Evolutionary conservation across 2,329 filamentous ascomycete genomes (phyloP).

Genomic region (Aspergillus sp.): DNA sequence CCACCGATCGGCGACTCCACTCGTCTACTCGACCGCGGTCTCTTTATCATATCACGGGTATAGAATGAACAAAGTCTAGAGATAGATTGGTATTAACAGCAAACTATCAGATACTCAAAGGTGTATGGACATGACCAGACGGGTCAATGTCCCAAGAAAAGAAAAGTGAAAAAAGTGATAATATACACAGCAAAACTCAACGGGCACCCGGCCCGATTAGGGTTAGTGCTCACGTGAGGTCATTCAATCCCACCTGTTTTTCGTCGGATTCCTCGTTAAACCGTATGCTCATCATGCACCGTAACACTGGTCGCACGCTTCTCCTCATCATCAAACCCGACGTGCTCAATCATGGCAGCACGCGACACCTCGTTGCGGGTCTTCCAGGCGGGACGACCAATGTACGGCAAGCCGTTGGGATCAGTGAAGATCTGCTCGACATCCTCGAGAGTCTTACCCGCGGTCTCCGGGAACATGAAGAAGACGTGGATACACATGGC

Average conservation of each 20-base stretch:
- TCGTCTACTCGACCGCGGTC: too few relatives aligned
- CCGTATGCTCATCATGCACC: constrained; percentile 12
- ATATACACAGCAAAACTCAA: background rate
- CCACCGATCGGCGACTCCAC: too few relatives aligned
- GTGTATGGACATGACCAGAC: too few relatives aligned
- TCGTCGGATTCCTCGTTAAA: background rate
- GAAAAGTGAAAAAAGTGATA: background rate
- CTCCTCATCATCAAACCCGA: constrained; percentile 28
- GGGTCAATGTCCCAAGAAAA: background rate
- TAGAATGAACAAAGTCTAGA: too few relatives aligned
- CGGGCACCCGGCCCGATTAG: background rate
- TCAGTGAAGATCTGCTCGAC: constrained; percentile 68
- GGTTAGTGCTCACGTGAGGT: too few relatives aligned
- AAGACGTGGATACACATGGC: constrained; percentile 66
- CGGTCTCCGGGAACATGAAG: constrained; percentile 66
- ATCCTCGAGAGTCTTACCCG: constrained; percentile 73
- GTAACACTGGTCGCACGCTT: constrained; percentile 16
- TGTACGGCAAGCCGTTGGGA: constrained; percentile 33
- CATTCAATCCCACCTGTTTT: too few relatives aligned
- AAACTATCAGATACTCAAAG: too few relatives aligned
- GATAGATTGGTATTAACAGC: too few relatives aligned
- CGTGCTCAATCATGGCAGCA: constrained; percentile 29
- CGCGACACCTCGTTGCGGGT: constrained; percentile 31
- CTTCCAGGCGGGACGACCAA: constrained; percentile 40
- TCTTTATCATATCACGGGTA: too few relatives aligned